phyloP scores from a whole-genome alignment of 2,329 filamentous ascomycete species.

The Penicillium freii region DNA sequence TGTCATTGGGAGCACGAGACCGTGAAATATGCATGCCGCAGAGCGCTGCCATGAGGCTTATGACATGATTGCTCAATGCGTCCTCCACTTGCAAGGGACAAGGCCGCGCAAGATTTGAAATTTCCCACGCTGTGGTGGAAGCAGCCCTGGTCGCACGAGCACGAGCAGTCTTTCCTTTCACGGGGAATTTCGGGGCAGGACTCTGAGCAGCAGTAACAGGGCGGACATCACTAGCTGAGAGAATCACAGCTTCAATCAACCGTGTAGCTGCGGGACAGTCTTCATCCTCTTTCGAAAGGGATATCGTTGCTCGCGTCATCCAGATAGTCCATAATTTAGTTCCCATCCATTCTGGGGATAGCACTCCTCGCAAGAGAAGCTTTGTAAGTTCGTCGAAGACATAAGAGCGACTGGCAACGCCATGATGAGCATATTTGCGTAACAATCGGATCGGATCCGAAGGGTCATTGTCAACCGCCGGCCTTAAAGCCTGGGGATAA shows the following conservation, averaged over 20 bases:
- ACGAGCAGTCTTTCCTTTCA: background rate
- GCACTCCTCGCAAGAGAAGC: conserved; percentile 31
- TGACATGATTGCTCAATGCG: conserved; percentile 37
- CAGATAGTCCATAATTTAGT: conserved; percentile 39
- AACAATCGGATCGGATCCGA: conserved; percentile 34
- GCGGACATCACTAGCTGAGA: conserved; percentile 28
- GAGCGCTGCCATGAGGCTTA: conserved; percentile 36
- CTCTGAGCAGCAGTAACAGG: background rate
- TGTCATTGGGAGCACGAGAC: conserved; percentile 20
- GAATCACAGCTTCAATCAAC: conserved; percentile 35
- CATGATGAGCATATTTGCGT: conserved; percentile 28
- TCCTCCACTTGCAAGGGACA: conserved; percentile 38
- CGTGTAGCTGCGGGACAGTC: conserved; percentile 33
- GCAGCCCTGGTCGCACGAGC: conserved; percentile 21
- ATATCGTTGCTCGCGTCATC: conserved; percentile 38
- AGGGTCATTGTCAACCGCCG: conserved; percentile 13
- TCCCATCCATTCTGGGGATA: conserved; percentile 44
- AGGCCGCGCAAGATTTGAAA: conserved; percentile 7
- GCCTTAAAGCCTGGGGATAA: conserved; percentile 30
- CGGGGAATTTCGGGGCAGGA: background rate
- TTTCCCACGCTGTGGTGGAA: conserved; percentile 5
- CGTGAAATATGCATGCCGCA: conserved; percentile 41
- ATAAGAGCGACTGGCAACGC: conserved; percentile 25
- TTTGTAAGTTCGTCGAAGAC: conserved; percentile 37
- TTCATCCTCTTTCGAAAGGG: conserved; percentile 36